A percentile compares a stretch with the other conserved stretches of the same genome.
These are phyloP conservation scores for Flaveria linearis DNA, from an alignment of 129 eudicot species.

Conservation along the genomic window DNA sequence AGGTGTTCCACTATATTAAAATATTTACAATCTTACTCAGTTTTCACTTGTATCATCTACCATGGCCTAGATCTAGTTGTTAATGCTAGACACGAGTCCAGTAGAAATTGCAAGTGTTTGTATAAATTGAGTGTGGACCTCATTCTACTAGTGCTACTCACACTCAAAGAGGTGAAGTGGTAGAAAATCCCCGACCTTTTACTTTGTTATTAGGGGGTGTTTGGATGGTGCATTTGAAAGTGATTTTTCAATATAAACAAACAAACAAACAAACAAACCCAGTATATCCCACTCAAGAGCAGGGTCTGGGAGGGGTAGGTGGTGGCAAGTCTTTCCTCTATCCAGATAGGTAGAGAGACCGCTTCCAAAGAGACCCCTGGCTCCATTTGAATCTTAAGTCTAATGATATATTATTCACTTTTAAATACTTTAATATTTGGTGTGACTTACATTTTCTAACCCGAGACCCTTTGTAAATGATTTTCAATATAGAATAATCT, in stretches of 20 bases:
- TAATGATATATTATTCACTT: slow-evolving; percentile 15
- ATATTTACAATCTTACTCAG: not conserved
- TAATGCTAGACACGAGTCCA: not conserved
- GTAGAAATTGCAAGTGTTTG: slow-evolving; percentile 3
- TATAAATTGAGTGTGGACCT: not conserved
- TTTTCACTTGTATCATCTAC: not conserved
- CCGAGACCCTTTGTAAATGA: slow-evolving; percentile 79
- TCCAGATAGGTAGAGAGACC: no score
- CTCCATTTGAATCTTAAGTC: slow-evolving; percentile 21
- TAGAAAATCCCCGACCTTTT: not conserved
- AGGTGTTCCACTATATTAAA: not conserved
- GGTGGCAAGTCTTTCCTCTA: no score
- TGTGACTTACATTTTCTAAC: slow-evolving; percentile 65
- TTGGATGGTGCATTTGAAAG: not conserved
- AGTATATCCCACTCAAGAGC: no score
- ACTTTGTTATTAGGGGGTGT: not conserved
- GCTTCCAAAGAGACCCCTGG: no score
- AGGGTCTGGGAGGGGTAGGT: no score
- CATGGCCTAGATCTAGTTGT: not conserved
- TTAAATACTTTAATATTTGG: not conserved
- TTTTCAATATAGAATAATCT: not conserved
- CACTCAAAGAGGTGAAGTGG: not conserved
- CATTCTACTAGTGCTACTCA: not conserved
- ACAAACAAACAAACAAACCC: no score
- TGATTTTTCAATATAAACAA: not conserved